A percentile compares a stretch with the other conserved stretches of the same genome.
These are phyloP conservation scores for Kazachstania kunashirensis DNA, from an alignment of 805 yeast genomes.

Conservation along the genomic window DNA sequence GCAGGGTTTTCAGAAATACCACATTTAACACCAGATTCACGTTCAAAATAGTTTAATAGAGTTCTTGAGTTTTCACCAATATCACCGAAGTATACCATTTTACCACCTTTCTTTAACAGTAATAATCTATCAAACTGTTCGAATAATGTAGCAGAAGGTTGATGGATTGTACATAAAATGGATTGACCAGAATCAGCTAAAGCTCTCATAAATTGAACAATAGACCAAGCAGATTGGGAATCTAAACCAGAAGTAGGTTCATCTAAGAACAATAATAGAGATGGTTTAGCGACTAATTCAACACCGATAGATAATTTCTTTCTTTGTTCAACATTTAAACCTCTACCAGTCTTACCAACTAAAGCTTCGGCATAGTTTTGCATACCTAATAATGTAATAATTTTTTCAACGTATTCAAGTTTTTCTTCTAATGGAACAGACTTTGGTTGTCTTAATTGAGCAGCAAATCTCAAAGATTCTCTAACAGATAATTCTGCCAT, in stretches of 20 bases:
- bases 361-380: conserved; percentile 63
- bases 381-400: conserved; percentile 61
- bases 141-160: conserved; percentile 63
- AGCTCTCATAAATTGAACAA: conserved; percentile 55
- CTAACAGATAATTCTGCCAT: conserved; percentile 60
- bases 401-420: conserved; percentile 56
- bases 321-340: conserved; percentile 59
- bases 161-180: conserved; percentile 67
- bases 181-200: conserved; percentile 67
- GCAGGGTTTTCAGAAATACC: conserved; percentile 57
- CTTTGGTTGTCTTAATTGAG: conserved; percentile 61
- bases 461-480: conserved; percentile 64
- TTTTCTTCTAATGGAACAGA: conserved; percentile 48
- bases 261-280: conserved; percentile 51
- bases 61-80: conserved; percentile 55
- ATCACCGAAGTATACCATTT: conserved; percentile 75
- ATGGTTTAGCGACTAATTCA: conserved; percentile 61
- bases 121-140: conserved; percentile 59
- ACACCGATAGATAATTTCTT: conserved; percentile 63
- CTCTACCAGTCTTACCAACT: conserved; percentile 69
- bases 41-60: conserved; percentile 58
- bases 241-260: conserved; percentile 72
- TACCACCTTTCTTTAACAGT: conserved; percentile 65
- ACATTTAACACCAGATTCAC: conserved; percentile 63
- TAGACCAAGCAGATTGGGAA: conserved; percentile 59